A percentile compares a stretch with the other conserved stretches of the same genome.
These are phyloP conservation scores for Coemansia sp. DNA, from an alignment of 192 early-diverging fungal genomes.

Conservation along the genomic window DNA sequence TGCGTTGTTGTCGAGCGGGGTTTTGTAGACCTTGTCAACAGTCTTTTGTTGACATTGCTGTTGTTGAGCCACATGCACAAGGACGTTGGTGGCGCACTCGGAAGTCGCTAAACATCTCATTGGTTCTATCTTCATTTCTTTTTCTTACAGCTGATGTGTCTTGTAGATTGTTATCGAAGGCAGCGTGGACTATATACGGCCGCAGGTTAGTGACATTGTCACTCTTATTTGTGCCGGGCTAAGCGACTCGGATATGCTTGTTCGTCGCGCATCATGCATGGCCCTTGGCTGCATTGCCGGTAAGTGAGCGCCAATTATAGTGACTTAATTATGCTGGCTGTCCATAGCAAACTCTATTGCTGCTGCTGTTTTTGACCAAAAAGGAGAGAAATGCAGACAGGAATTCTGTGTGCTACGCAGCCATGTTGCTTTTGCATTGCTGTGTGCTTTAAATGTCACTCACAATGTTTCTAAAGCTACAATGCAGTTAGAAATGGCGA, in stretches of 20 bases:
- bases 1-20: neutral
- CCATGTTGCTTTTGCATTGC: neutral
- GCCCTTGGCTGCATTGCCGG: constrained; percentile 75
- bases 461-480: neutral
- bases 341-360: neutral
- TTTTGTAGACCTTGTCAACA: neutral
- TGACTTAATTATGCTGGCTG: neutral
- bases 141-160: neutral
- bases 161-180: constrained; percentile 71
- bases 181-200: constrained; percentile 79
- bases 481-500: neutral
- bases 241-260: constrained; percentile 73
- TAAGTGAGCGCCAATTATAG: constrained; percentile 15
- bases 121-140: neutral
- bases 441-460: neutral
- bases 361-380: neutral
- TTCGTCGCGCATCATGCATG: constrained; percentile 85
- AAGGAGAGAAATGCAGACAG: no score
- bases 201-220: constrained; percentile 76
- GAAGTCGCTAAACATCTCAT: neutral
- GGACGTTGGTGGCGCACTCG: neutral
- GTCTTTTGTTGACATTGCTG: neutral
- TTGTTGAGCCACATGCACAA: neutral
- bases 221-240: constrained; percentile 73
- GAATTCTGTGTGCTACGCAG: no score